Percentiles rank a stretch among this genome's conserved stretches.
Conservation (phyloP, 345 rosid genomes). For the Aquilaria yunnanensis region DNA sequence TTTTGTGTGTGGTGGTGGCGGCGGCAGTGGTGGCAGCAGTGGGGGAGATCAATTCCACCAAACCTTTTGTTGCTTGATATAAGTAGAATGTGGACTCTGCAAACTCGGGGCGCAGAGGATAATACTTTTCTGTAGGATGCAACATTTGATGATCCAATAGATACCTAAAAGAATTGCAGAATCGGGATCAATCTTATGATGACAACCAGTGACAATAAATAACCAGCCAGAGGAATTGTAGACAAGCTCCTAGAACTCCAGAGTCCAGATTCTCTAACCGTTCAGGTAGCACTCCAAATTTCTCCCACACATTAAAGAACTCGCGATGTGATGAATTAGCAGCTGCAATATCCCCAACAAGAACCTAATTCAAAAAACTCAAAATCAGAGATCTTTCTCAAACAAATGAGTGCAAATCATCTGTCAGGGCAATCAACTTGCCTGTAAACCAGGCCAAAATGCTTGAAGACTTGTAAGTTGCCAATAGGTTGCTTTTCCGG, state of each 20-base stretch:
- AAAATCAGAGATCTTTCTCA: constrained; percentile 21
- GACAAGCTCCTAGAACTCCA: constrained; percentile 1
- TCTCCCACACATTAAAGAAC: constrained; percentile 78
- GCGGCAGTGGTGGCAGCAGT: no score
- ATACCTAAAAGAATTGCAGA: constrained; percentile 38
- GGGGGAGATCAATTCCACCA: not conserved
- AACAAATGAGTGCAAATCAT: not conserved
- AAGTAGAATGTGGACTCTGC: constrained; percentile 96
- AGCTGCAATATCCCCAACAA: constrained; percentile 85
- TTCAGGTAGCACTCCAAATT: constrained; percentile 87
- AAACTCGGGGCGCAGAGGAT: constrained; percentile 92
- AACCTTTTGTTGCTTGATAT: constrained; percentile 97
- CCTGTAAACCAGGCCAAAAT: constrained; percentile 99
- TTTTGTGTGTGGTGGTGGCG: no score
- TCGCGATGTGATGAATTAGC: constrained; percentile 92
- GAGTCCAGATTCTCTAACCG: constrained; percentile 33
- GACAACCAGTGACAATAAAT: constrained; percentile 2
- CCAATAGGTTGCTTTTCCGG: constrained; percentile 95
- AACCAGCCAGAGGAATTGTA: not conserved
- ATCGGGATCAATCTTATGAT: constrained; percentile 13
- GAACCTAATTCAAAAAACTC: constrained; percentile 54
- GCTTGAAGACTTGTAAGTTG: constrained; percentile 99
- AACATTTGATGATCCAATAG: constrained; percentile 78
- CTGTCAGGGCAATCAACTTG: constrained; percentile 19
- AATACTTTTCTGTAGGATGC: constrained; percentile 94